Conservation (phyloP, 2,329 filamentous ascomycete genomes). For the Colletotrichum falcatum region DNA sequence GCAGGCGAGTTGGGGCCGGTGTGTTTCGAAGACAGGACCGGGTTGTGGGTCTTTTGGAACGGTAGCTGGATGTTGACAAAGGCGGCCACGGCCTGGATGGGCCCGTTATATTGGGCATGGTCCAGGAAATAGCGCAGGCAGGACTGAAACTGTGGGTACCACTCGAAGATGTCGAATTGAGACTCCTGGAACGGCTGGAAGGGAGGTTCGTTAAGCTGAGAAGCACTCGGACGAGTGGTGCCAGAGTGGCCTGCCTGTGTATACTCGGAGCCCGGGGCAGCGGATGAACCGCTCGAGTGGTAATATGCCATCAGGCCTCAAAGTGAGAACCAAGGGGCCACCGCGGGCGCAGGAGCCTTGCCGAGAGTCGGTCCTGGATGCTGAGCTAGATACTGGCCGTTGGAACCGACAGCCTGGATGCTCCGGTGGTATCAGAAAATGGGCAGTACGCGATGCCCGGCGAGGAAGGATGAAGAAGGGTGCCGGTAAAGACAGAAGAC, state of each 20-base stretch:
- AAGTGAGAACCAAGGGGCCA: not conserved
- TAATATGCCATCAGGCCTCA: constrained; percentile 38
- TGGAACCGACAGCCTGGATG: not conserved
- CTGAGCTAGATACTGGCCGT: too few species aligned
- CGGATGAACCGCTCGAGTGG: constrained; percentile 37
- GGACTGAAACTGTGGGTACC: constrained; percentile 91
- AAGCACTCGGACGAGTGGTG: constrained; percentile 14
- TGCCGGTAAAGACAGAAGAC: constrained; percentile 1
- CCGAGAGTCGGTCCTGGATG: not conserved
- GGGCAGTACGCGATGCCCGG: not conserved
- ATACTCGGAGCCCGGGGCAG: constrained; percentile 39
- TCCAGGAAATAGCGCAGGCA: constrained; percentile 94
- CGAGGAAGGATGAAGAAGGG: not conserved
- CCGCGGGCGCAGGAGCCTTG: not conserved
- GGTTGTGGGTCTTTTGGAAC: constrained; percentile 74
- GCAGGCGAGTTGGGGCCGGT: constrained; percentile 51
- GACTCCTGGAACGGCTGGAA: constrained; percentile 59
- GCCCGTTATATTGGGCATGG: constrained; percentile 84
- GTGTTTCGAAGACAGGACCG: constrained; percentile 55
- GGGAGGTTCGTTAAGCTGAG: constrained; percentile 34
- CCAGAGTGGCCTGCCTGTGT: constrained; percentile 41
- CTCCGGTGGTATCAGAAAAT: not conserved
- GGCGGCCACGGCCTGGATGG: constrained; percentile 88
- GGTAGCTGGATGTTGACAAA: constrained; percentile 94
- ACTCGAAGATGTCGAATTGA: constrained; percentile 86